phyloP scores from a whole-genome alignment of 2,329 filamentous ascomycete genomes.

The Alternaria rosae region DNA sequence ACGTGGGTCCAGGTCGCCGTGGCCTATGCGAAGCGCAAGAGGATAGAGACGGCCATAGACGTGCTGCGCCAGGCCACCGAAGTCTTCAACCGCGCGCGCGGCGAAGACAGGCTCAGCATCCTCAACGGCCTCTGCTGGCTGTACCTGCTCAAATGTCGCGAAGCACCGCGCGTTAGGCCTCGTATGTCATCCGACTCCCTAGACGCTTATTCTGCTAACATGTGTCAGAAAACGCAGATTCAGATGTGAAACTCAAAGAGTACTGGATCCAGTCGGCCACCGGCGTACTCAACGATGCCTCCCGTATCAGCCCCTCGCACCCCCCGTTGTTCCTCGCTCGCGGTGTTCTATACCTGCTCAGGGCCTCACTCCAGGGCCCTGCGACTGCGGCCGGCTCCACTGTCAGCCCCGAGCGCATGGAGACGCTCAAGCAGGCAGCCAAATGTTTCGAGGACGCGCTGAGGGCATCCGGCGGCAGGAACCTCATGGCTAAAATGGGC shows the following conservation, averaged over 20 bases:
- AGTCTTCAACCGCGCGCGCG: slow-evolving; percentile 72
- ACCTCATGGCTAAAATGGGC: slow-evolving; percentile 91
- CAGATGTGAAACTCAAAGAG: slow-evolving; percentile 89
- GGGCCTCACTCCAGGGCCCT: slow-evolving; percentile 82
- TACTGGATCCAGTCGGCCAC: slow-evolving; percentile 92
- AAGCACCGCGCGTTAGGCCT: slow-evolving; percentile 72
- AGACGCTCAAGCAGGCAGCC: slow-evolving; percentile 82
- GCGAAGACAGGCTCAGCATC: slow-evolving; percentile 85
- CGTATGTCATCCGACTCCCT: slow-evolving; percentile 47
- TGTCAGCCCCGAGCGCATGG: slow-evolving; percentile 74
- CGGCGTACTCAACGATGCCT: slow-evolving; percentile 91
- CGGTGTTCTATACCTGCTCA: slow-evolving; percentile 85
- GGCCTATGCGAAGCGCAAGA: slow-evolving; percentile 94
- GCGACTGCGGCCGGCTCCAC: slow-evolving; percentile 71
- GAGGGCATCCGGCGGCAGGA: slow-evolving; percentile 81
- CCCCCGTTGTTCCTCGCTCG: slow-evolving; percentile 90
- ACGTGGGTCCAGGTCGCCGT: slow-evolving; percentile 99
- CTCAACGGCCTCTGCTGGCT: slow-evolving; percentile 89
- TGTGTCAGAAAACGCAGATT: slow-evolving; percentile 53
- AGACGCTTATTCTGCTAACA: neutral
- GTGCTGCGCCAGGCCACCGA: slow-evolving; percentile 75
- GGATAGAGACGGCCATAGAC: slow-evolving; percentile 82
- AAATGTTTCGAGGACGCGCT: slow-evolving; percentile 96
- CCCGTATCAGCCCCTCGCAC: slow-evolving; percentile 89
- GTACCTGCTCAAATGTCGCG: slow-evolving; percentile 86